A percentile compares a stretch with the other conserved stretches of the same genome.
phyloP scores from a whole-genome alignment of 495 filamentous ascomycete species.

The Trichoderma orchidacearum region DNA sequence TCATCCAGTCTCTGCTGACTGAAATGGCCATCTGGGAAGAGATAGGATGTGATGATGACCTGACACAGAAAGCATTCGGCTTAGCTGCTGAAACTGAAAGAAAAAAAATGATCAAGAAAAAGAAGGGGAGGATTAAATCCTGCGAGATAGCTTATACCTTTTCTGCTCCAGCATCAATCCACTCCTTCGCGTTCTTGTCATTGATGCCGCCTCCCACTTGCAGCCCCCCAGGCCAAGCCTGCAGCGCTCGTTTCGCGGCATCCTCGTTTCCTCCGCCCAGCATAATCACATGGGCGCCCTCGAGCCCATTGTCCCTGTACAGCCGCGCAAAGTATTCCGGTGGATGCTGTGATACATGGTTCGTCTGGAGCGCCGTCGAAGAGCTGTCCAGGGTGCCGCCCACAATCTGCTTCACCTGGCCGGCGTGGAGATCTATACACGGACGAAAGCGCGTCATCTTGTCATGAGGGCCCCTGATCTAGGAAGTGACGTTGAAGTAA shows the following conservation, averaged over 20 bases:
- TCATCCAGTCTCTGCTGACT: constrained; percentile 56
- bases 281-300: constrained; percentile 89
- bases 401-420: constrained; percentile 95
- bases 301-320: constrained; percentile 58
- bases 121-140: not conserved
- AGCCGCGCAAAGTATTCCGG: constrained; percentile 66
- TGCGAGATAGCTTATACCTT: constrained; percentile 47
- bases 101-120: not conserved
- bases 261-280: constrained; percentile 76
- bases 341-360: constrained; percentile 74
- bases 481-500: not conserved
- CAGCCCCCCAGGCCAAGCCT: constrained; percentile 58
- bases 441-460: constrained; percentile 89
- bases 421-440: constrained; percentile 93
- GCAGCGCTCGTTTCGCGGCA: constrained; percentile 63
- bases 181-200: constrained; percentile 65
- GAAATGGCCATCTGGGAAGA: constrained; percentile 77
- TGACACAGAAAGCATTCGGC: constrained; percentile 25
- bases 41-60: constrained; percentile 72
- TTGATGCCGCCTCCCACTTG: constrained; percentile 90
- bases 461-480: not conserved
- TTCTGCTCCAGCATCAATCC: constrained; percentile 79
- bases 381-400: constrained; percentile 72
- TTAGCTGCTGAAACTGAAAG: not conserved
- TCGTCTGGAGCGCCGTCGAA: constrained; percentile 61